Conservation (phyloP, 208 protist species). For the Trypanosomatidae sp. region DNA sequence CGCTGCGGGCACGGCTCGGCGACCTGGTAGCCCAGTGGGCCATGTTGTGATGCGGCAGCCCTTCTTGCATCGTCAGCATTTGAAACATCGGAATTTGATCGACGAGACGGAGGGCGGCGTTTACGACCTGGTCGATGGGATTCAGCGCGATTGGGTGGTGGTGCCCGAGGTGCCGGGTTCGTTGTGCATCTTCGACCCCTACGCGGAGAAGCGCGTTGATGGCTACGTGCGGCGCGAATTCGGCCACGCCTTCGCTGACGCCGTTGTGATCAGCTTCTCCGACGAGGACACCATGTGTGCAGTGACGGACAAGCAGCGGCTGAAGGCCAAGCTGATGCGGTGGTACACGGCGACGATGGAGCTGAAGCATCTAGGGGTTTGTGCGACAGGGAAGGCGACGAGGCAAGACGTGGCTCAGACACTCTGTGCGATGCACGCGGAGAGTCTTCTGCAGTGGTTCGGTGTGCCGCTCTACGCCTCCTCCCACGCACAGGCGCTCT, state of each 20-base stretch:
- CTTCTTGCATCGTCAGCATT: too few relatives aligned
- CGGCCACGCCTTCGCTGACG: slow-evolving; percentile 10
- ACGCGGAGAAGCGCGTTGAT: slow-evolving; percentile 34
- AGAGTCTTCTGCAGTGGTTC: slow-evolving; percentile 54
- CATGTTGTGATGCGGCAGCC: neutral
- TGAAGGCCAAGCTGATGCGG: slow-evolving; percentile 2
- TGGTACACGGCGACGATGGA: slow-evolving; percentile 29
- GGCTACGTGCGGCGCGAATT: slow-evolving; percentile 17
- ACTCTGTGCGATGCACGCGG: slow-evolving; percentile 82
- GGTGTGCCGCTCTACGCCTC: slow-evolving; percentile 43
- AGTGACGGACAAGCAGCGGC: slow-evolving; percentile 1
- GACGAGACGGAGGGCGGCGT: slow-evolving; percentile 64
- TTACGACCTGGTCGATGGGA: slow-evolving; percentile 60
- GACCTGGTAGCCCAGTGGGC: neutral
- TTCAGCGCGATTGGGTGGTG: slow-evolving; percentile 32
- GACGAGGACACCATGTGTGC: slow-evolving; percentile 29
- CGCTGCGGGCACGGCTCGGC: neutral
- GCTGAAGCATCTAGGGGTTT: slow-evolving; percentile 15
- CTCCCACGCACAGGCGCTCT: slow-evolving; percentile 32
- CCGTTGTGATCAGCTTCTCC: slow-evolving; percentile 1
- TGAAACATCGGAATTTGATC: too few relatives aligned
- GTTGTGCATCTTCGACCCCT: slow-evolving; percentile 42
- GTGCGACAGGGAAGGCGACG: slow-evolving; percentile 53
- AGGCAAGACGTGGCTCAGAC: slow-evolving; percentile 25
- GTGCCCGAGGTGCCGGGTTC: slow-evolving; percentile 35